phyloP scores from a whole-genome alignment of 352 stramenopile species.

The Phytopythium ostracodes region DNA sequence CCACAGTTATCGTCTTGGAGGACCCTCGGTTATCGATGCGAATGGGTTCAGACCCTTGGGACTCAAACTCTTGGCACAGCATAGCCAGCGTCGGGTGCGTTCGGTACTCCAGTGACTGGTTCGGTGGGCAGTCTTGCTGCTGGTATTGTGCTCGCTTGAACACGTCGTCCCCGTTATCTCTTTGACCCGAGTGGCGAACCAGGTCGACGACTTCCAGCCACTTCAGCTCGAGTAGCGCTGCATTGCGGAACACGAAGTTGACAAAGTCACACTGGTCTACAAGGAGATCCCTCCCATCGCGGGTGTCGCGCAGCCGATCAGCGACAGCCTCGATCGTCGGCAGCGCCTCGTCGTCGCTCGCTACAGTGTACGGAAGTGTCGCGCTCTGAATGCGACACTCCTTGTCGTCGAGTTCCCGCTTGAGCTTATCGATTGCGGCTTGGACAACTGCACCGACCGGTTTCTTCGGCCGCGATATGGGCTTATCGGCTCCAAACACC shows the following conservation, averaged over 20 bases:
- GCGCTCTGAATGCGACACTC: background rate
- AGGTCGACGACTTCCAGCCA: slow-evolving; percentile 52
- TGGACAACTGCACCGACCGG: slow-evolving; percentile 24
- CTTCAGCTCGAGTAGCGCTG: slow-evolving; percentile 29
- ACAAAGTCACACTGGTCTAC: slow-evolving; percentile 44
- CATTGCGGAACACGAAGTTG: slow-evolving; percentile 61
- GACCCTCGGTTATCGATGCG: background rate
- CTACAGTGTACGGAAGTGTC: background rate
- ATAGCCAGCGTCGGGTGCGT: slow-evolving; percentile 18
- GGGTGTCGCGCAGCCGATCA: slow-evolving; percentile 31
- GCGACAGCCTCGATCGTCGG: slow-evolving; percentile 30
- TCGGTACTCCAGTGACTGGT: background rate
- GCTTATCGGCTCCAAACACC: background rate
- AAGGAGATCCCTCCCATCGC: slow-evolving; percentile 30
- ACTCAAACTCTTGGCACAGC: slow-evolving; percentile 38
- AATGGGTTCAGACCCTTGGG: slow-evolving; percentile 10
- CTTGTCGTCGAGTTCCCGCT: slow-evolving; percentile 15
- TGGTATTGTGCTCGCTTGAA: background rate
- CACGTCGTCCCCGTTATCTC: background rate
- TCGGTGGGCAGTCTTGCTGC: background rate
- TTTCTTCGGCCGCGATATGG: slow-evolving; percentile 12
- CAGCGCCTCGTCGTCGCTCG: slow-evolving; percentile 3
- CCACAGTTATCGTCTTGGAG: slow-evolving; percentile 15
- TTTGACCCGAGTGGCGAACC: slow-evolving; percentile 14
- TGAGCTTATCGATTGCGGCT: slow-evolving; percentile 25